phyloP scores from a whole-genome alignment of 176 grass and related monocot genomes.

The Luzula sylvatica region DNA sequence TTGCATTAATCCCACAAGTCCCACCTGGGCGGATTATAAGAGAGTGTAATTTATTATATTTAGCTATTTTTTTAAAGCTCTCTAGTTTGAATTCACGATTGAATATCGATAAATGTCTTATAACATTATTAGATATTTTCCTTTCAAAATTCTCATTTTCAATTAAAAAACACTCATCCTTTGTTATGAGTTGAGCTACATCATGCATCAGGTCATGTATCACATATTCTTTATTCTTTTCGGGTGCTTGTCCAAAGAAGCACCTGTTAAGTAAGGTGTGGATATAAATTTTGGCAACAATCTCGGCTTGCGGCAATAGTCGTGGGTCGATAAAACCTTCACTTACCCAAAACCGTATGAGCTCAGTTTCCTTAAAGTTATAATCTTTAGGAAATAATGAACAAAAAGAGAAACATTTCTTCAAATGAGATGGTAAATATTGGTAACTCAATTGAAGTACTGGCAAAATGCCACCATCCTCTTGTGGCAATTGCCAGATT shows the following conservation, averaged over 20 bases:
- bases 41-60: slow-evolving; percentile 1
- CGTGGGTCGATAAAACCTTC: slow-evolving; percentile 6
- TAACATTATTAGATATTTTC: neutral
- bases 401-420: slow-evolving; percentile 21
- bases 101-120: neutral
- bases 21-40: neutral
- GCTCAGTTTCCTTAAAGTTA: neutral
- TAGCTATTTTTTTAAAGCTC: neutral
- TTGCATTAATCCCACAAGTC: neutral
- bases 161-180: neutral
- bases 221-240: neutral
- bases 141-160: neutral
- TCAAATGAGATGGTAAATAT: slow-evolving; percentile 27
- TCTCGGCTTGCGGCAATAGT: neutral
- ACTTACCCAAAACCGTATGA: slow-evolving; percentile 1
- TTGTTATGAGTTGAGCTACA: slow-evolving; percentile 4
- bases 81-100: neutral
- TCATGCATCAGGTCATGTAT: slow-evolving; percentile 30
- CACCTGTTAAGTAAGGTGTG: slow-evolving; percentile 5
- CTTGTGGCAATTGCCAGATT: slow-evolving; percentile 6
- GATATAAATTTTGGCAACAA: neutral
- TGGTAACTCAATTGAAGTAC: slow-evolving; percentile 22
- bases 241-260: neutral
- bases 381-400: slow-evolving; percentile 13
- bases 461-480: neutral